Conservation (phyloP, 2,329 filamentous ascomycete genomes). For the Fonsecaea nubica region DNA sequence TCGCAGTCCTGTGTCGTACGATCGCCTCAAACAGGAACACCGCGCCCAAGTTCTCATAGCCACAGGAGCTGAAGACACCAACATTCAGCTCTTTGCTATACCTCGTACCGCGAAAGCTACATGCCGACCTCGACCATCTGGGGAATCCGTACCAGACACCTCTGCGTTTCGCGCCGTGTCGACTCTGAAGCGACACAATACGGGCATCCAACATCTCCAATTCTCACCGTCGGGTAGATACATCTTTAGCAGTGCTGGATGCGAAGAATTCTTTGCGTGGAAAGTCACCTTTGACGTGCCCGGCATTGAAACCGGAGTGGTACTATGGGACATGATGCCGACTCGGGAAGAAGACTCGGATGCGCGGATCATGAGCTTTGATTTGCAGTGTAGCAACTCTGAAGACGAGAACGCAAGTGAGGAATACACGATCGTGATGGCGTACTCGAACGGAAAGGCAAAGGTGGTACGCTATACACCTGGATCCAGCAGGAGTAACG, state of each 20-base stretch:
- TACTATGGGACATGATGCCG: slow-evolving; percentile 59
- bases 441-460: slow-evolving; percentile 82
- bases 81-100: slow-evolving; percentile 71
- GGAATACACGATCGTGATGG: slow-evolving; percentile 69
- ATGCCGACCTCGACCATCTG: not conserved
- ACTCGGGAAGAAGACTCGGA: slow-evolving; percentile 63
- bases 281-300: slow-evolving; percentile 62
- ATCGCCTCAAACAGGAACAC: slow-evolving; percentile 3
- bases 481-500: slow-evolving; percentile 27
- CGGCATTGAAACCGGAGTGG: slow-evolving; percentile 59
- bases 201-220: slow-evolving; percentile 79
- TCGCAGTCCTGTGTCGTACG: slow-evolving; percentile 46
- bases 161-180: slow-evolving; percentile 23
- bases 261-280: slow-evolving; percentile 92
- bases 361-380: slow-evolving; percentile 81
- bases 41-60: slow-evolving; percentile 57
- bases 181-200: slow-evolving; percentile 76
- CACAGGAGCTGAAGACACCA: slow-evolving; percentile 74
- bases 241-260: slow-evolving; percentile 84
- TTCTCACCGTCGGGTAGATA: slow-evolving; percentile 73
- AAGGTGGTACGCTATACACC: slow-evolving; percentile 58
- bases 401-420: slow-evolving; percentile 15
- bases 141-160: not conserved
- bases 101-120: slow-evolving; percentile 22
- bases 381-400: slow-evolving; percentile 46